A percentile compares a stretch with the other conserved stretches of the same genome.
These are phyloP conservation scores for Acidomyces sp. DNA, from an alignment of 495 filamentous ascomycete genomes.

Conservation along the genomic window DNA sequence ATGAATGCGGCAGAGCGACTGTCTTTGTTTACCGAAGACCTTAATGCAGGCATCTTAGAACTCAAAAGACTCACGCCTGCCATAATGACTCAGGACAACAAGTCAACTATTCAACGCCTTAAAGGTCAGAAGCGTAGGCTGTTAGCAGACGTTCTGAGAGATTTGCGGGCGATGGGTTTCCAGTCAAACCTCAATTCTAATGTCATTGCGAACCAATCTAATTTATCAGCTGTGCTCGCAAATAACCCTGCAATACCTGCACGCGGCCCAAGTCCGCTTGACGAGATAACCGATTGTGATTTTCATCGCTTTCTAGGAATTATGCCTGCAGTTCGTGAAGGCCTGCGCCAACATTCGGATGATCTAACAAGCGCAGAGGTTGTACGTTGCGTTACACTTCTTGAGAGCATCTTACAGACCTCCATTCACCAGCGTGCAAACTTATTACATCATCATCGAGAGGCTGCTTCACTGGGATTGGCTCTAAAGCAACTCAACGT, in stretches of 20 bases:
- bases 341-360: slow-evolving; percentile 57
- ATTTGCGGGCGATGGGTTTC: slow-evolving; percentile 75
- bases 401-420: slow-evolving; percentile 67
- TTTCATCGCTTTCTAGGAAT: slow-evolving; percentile 67
- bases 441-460: slow-evolving; percentile 11
- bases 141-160: slow-evolving; percentile 73
- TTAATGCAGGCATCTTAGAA: slow-evolving; percentile 38
- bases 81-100: slow-evolving; percentile 67
- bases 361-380: slow-evolving; percentile 72
- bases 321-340: slow-evolving; percentile 50
- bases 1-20: not conserved
- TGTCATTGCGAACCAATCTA: slow-evolving; percentile 55
- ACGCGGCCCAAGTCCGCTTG: too few species aligned
- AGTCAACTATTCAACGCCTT: slow-evolving; percentile 65
- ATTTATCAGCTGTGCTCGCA: slow-evolving; percentile 50
- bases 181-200: slow-evolving; percentile 60
- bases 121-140: slow-evolving; percentile 84
- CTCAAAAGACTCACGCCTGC: slow-evolving; percentile 71
- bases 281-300: slow-evolving; percentile 61
- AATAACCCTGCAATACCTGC: slow-evolving; percentile 32
- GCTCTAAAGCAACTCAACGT: not conserved
- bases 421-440: slow-evolving; percentile 50
- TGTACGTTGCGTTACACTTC: slow-evolving; percentile 58
- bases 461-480: slow-evolving; percentile 5
- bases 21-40: slow-evolving; percentile 1